phyloP scores from a whole-genome alignment of 768 basidiomycete species.

The Lyophyllum decastes region DNA sequence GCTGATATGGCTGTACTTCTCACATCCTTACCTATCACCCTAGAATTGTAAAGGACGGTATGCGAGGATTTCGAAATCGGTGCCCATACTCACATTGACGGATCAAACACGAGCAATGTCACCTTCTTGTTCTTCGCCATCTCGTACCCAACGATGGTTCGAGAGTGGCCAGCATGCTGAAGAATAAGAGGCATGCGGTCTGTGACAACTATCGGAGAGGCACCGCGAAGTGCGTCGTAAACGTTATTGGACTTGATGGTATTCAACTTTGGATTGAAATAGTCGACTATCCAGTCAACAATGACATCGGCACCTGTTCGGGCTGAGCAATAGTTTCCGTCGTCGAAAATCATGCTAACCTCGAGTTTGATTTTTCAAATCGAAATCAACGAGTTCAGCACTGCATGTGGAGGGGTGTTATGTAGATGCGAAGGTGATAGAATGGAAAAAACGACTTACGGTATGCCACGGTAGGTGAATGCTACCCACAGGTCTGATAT shows the following conservation, averaged over 20 bases:
- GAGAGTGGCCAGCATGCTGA: constrained; percentile 85
- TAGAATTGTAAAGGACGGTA: constrained; percentile 2
- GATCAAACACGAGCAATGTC: constrained; percentile 79
- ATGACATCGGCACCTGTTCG: constrained; percentile 47
- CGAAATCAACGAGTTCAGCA: constrained; percentile 66
- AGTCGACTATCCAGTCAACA: constrained; percentile 72
- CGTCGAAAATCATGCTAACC: constrained; percentile 32
- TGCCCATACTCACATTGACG: constrained; percentile 51
- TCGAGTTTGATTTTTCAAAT: constrained; percentile 41
- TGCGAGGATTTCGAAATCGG: not conserved
- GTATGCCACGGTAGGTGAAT: constrained; percentile 76
- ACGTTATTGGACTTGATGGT: constrained; percentile 33
- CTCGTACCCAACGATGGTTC: constrained; percentile 85
- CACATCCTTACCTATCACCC: constrained; percentile 3
- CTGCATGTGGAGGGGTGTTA: constrained; percentile 32
- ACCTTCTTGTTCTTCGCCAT: constrained; percentile 53
- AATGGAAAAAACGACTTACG: constrained; percentile 50
- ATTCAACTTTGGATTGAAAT: constrained; percentile 51
- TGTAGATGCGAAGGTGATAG: not conserved
- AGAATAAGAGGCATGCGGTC: constrained; percentile 80
- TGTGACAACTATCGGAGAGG: constrained; percentile 55
- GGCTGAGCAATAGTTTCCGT: not conserved
- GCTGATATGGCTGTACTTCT: constrained; percentile 13
- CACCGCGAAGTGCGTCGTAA: constrained; percentile 53
- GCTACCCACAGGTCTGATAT: constrained; percentile 73